Base-by-base conservation (phyloP, 192 early-diverging fungal species). In the Coemansia sp. region DNA sequence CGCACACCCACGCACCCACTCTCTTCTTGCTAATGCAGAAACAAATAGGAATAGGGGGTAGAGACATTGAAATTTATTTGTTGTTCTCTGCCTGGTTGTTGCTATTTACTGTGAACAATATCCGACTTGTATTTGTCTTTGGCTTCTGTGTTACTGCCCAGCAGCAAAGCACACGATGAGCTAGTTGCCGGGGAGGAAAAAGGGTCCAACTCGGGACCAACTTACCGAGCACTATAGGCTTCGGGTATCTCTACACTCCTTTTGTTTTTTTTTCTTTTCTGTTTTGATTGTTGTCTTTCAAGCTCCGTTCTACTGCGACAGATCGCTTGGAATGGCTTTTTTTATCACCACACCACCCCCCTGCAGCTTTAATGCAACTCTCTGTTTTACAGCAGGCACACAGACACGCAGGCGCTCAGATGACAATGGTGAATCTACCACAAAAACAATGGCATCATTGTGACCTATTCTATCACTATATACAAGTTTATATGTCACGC, bases 361-460 rank as follows among this genome's bases (percentile, higher is more conserved):
- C 49, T 52, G 57, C 57, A 60, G 57, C 8, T 15, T 11, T 31
- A 29, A 52, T 52, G 49, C 54, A 57, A 31, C 13, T 15, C 8
- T 57, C 27, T 57, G 57, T 34, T 15, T 34, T 15, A 60, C 57
- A 3, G 55, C 24, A 57, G 55, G 29, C 24, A 57, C 24, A 57
- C 27, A 16, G 55, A 33, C 31, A 34, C 57, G 15, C 29, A 15
- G 29, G 29, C 31, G 33, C 29, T 60, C 57, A 60, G 57, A 60
- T 60, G 57, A 60, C 57, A 60, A 33, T 60, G 31, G 57, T 60
- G 33, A 60, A 60, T 60, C 57, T 33, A 52, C 49, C 10, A n/a
- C 49, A 52, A 31, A 12, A 16, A 60, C 31, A 60, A 60, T 60
- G 57, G 31, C 57, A 60, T 60, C 57, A 60, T 60, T 31, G 31